phyloP scores from a whole-genome alignment of 805 yeast genomes.

The Allodekkera sacchari region DNA sequence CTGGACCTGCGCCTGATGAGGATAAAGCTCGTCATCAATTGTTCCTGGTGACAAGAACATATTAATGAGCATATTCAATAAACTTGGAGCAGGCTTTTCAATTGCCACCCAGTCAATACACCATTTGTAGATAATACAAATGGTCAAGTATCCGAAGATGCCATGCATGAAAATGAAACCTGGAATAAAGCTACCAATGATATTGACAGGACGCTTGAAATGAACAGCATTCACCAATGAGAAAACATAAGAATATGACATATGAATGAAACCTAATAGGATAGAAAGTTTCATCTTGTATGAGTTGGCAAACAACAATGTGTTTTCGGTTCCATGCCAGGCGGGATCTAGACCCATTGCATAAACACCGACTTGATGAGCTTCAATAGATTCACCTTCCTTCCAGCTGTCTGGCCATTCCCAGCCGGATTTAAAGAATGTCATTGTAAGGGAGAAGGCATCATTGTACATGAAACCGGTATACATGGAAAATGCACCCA shows the following conservation, averaged over 20 bases:
- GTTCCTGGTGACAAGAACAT: conserved; percentile 94
- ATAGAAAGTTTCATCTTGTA: conserved; percentile 96
- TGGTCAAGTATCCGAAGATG: conserved; percentile 84
- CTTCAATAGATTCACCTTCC: conserved; percentile 63
- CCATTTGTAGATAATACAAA: conserved; percentile 92
- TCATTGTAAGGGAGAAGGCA: conserved; percentile 84
- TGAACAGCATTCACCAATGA: conserved; percentile 72
- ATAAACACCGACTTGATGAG: conserved; percentile 60
- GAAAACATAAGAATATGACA: conserved; percentile 83
- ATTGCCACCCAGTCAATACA: conserved; percentile 79
- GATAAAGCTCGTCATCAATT: conserved; percentile 70
- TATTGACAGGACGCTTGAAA: conserved; percentile 67
- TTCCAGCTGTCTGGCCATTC: conserved; percentile 74
- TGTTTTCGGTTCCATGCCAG: conserved; percentile 98
- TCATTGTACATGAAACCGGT: conserved; percentile 94
- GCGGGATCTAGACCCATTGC: conserved; percentile 83
- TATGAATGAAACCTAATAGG: conserved; percentile 88
- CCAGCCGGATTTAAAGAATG: conserved; percentile 88
- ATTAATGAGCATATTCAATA: conserved; percentile 87
- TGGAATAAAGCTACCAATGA: conserved; percentile 89
- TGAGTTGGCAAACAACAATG: conserved; percentile 82
- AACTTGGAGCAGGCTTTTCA: conserved; percentile 79
- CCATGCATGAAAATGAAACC: conserved; percentile 94
- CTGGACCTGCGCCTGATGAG: conserved; percentile 75
- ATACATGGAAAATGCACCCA: conserved; percentile 94